Conservation (phyloP, 352 stramenopile genomes). For the Phytophthora rubi region DNA sequence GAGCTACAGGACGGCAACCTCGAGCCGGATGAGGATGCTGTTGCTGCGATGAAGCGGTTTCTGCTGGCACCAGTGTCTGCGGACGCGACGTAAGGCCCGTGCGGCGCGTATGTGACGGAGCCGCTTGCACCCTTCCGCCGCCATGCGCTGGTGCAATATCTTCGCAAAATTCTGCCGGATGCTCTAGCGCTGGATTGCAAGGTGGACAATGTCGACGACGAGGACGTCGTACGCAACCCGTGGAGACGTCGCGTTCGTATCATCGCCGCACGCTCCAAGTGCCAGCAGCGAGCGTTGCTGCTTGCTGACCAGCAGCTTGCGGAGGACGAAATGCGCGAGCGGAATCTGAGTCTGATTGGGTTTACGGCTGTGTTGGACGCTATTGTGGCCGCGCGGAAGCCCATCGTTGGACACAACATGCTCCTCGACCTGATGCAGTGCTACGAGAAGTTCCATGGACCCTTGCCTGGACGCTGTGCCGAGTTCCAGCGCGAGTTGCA, state of each 20-base stretch:
- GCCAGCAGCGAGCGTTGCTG: slow-evolving; percentile 43
- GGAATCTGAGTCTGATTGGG: slow-evolving; percentile 64
- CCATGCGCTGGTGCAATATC: slow-evolving; percentile 57
- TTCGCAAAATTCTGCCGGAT: slow-evolving; percentile 50
- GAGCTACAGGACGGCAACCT: slow-evolving; percentile 19
- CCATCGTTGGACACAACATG: slow-evolving; percentile 81
- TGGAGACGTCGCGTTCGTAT: slow-evolving; percentile 75
- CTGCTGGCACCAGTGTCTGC: slow-evolving; percentile 37
- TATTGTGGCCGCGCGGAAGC: slow-evolving; percentile 48
- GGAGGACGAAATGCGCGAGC: slow-evolving; percentile 41
- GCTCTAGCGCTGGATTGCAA: slow-evolving; percentile 64
- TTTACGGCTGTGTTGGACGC: slow-evolving; percentile 75
- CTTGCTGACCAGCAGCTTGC: slow-evolving; percentile 37
- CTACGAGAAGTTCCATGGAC: slow-evolving; percentile 78
- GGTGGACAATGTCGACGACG: slow-evolving; percentile 63
- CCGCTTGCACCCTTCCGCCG: slow-evolving; percentile 70
- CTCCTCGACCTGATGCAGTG: slow-evolving; percentile 84
- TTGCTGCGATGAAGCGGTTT: slow-evolving; percentile 49
- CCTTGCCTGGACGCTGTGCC: slow-evolving; percentile 58
- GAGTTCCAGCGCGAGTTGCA: slow-evolving; percentile 65
- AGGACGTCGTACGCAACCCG: slow-evolving; percentile 46
- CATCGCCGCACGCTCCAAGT: slow-evolving; percentile 31
- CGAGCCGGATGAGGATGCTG: slow-evolving; percentile 25
- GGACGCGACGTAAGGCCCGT: slow-evolving; percentile 28
- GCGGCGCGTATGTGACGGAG: slow-evolving; percentile 60